Evolutionary conservation across 2,329 filamentous ascomycete species (phyloP).

Genomic region (Colletotrichum viniferum): DNA sequence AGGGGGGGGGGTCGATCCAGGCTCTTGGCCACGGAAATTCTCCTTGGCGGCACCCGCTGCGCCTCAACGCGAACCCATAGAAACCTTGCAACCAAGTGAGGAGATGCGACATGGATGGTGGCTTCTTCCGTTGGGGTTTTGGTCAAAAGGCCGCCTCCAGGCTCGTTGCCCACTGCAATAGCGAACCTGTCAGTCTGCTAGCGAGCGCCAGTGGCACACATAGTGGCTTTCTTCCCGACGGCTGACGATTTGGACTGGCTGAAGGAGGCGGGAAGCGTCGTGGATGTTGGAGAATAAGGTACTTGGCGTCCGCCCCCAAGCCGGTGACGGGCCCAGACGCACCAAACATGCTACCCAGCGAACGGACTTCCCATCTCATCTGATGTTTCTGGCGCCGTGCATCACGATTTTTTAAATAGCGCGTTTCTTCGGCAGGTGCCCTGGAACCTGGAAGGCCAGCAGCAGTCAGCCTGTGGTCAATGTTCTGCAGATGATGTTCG

Average conservation of each 20-base stretch:
- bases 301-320: neutral
- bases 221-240: neutral
- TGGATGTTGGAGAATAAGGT: neutral
- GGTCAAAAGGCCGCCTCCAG: neutral
- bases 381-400: neutral
- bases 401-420: neutral
- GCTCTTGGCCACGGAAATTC: conserved; percentile 2
- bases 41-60: conserved; percentile 10
- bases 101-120: neutral
- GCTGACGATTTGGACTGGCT: neutral
- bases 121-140: neutral
- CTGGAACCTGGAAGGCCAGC: neutral
- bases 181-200: neutral
- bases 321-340: neutral
- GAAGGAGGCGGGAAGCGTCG: neutral
- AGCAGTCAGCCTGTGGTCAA: neutral
- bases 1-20: neutral
- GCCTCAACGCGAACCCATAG: neutral
- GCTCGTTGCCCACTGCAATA: neutral
- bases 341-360: neutral
- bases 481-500: neutral
- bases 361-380: neutral
- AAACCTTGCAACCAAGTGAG: neutral
- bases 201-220: neutral
- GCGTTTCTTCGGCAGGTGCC: neutral